These are phyloP conservation scores for Schrenkiella parvula DNA, from an alignment of 345 rosid genomes.

Conservation along the genomic window DNA sequence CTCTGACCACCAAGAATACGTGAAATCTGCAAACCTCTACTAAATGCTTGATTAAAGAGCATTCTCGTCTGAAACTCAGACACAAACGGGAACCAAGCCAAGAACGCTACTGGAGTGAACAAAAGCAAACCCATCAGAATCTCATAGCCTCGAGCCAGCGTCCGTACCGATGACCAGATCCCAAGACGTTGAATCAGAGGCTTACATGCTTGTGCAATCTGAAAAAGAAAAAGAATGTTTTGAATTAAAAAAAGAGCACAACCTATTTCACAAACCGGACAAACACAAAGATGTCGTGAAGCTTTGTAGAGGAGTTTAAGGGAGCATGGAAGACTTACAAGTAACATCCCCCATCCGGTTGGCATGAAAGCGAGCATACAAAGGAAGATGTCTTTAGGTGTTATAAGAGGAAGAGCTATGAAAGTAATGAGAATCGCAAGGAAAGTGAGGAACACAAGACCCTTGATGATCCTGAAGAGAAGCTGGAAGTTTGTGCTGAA, in stretches of 20 bases:
- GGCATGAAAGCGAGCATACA: slow-evolving; percentile 93
- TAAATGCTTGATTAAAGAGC: slow-evolving; percentile 93
- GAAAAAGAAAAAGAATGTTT: background rate
- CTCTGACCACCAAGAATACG: slow-evolving; percentile 81
- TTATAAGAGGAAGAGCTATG: slow-evolving; percentile 62
- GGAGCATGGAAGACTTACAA: slow-evolving; percentile 43
- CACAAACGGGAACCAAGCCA: slow-evolving; percentile 92
- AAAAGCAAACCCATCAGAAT: slow-evolving; percentile 66
- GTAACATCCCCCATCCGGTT: slow-evolving; percentile 86
- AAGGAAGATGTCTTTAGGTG: slow-evolving; percentile 58
- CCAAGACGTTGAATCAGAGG: slow-evolving; percentile 55
- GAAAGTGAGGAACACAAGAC: slow-evolving; percentile 60
- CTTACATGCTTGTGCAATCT: slow-evolving; percentile 86
- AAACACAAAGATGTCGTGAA: background rate
- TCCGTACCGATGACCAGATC: slow-evolving; percentile 64
- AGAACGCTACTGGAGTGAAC: slow-evolving; percentile 79
- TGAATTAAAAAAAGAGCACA: background rate
- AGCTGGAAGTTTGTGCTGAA: slow-evolving; percentile 79
- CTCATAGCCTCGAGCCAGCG: slow-evolving; percentile 76
- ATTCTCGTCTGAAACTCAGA: slow-evolving; percentile 88
- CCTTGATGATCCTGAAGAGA: slow-evolving; percentile 67
- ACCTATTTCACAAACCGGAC: background rate
- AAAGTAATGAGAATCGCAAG: slow-evolving; percentile 46
- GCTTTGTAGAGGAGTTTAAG: background rate
- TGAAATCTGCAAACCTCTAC: slow-evolving; percentile 88